phyloP scores from a whole-genome alignment of 2,329 filamentous ascomycete genomes.

The Xenosphaeropsis pyriputrescens region DNA sequence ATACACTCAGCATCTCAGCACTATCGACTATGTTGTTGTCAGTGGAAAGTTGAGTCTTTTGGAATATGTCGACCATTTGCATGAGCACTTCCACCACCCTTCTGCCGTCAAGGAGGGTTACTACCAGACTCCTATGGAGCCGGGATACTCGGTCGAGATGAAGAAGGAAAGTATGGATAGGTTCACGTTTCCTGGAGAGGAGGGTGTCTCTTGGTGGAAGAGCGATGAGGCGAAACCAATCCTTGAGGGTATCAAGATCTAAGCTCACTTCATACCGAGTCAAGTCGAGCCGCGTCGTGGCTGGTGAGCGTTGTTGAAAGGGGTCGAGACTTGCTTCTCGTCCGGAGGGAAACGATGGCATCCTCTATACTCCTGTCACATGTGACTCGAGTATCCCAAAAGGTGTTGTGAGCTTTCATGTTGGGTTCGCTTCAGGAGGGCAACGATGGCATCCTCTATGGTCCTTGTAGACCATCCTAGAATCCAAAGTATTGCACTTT shows the following conservation, averaged over 20 bases:
- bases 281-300: not conserved
- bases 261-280: conserved; percentile 1
- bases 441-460: conserved; percentile 1
- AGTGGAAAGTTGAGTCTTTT: conserved; percentile 64
- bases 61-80: conserved; percentile 81
- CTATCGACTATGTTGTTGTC: conserved; percentile 80
- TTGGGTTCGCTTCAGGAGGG: conserved; percentile 1
- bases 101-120: conserved; percentile 66
- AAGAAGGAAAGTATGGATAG: conserved; percentile 72
- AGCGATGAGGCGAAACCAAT: conserved; percentile 33
- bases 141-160: conserved; percentile 88
- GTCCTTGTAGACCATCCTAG: not conserved
- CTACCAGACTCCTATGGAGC: conserved; percentile 66
- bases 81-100: conserved; percentile 80
- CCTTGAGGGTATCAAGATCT: conserved; percentile 18
- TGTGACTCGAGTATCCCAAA: not conserved
- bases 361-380: conserved; percentile 3
- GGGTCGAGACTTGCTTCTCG: conserved; percentile 12
- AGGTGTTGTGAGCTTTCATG: not conserved
- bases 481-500: not conserved
- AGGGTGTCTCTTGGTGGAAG: conserved; percentile 76
- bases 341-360: conserved; percentile 16
- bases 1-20: conserved; percentile 81
- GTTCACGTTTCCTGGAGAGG: conserved; percentile 62
- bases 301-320: conserved; percentile 3